phyloP scores from a whole-genome alignment of 1,284 basidiomycete genomes.

The Trichosporon inkin region DNA sequence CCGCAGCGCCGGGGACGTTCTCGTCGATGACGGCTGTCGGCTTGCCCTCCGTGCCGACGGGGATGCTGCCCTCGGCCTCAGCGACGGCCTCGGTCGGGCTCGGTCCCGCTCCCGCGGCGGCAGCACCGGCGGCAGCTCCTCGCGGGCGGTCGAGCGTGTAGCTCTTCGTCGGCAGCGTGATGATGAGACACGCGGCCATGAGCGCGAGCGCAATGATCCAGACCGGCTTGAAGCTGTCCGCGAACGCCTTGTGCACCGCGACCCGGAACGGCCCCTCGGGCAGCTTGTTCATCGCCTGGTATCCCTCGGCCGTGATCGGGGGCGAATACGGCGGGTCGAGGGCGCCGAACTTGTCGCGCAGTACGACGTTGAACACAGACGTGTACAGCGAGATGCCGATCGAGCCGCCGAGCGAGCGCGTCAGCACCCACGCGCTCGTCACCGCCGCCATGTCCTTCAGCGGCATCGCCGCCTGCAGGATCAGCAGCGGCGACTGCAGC shows the following conservation, averaged over 20 bases:
- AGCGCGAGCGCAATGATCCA: constrained; percentile 14
- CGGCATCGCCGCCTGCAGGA: constrained; percentile 47
- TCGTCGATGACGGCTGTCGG: neutral
- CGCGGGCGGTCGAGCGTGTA: constrained; percentile 15
- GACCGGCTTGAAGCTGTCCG: constrained; percentile 33
- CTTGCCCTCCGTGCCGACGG: neutral
- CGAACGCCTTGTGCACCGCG: constrained; percentile 38
- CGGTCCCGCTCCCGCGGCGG: neutral
- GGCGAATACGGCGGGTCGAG: constrained; percentile 23
- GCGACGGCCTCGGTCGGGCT: constrained; percentile 3
- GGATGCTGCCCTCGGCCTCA: constrained; percentile 7
- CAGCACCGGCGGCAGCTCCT: neutral
- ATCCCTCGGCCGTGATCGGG: constrained; percentile 36
- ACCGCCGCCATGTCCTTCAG: constrained; percentile 47
- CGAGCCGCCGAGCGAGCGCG: constrained; percentile 34
- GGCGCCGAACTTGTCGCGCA: constrained; percentile 39
- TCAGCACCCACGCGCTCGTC: constrained; percentile 40
- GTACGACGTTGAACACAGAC: constrained; percentile 40
- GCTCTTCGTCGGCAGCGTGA: constrained; percentile 18
- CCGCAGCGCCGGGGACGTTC: neutral
- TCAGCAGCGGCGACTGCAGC: constrained; percentile 36
- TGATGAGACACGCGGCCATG: constrained; percentile 10
- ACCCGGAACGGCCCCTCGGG: constrained; percentile 28
- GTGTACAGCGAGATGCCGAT: constrained; percentile 36
- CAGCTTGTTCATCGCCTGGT: constrained; percentile 35